Evolutionary conservation across 306 rosid species (phyloP).

Genomic region (Prunus campanulata): DNA sequence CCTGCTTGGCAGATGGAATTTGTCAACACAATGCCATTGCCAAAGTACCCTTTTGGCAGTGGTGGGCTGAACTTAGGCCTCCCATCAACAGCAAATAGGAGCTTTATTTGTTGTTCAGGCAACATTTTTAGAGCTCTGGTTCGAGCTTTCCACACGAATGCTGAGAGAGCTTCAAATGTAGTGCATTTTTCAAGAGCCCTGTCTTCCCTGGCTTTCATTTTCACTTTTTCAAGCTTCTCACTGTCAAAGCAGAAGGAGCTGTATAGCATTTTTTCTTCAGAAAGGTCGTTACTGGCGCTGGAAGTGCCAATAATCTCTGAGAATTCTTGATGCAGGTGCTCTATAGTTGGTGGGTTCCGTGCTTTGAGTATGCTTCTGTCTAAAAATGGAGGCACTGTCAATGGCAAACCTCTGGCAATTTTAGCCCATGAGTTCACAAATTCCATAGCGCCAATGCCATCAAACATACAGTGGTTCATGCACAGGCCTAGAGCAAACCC

Average conservation of each 20-base stretch:
- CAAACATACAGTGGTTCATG: constrained; percentile 68
- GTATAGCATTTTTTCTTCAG: constrained; percentile 45
- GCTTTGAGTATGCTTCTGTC: constrained; percentile 68
- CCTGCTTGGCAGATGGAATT: constrained; percentile 50
- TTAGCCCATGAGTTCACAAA: constrained; percentile 78
- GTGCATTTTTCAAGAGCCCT: constrained; percentile 54
- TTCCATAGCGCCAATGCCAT: constrained; percentile 71
- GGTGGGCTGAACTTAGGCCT: constrained; percentile 58
- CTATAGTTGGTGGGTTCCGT: constrained; percentile 55
- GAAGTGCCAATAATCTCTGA: constrained; percentile 56
- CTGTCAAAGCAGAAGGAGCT: constrained; percentile 58
- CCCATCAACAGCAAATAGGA: constrained; percentile 81
- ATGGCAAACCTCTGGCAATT: constrained; percentile 56
- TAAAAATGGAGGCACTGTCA: constrained; percentile 48
- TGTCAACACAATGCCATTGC: constrained; percentile 73
- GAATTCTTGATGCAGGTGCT: constrained; percentile 61
- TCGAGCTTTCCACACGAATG: constrained; percentile 83
- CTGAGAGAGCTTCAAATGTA: constrained; percentile 68
- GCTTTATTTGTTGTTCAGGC: constrained; percentile 67
- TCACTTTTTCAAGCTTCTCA: constrained; percentile 48
- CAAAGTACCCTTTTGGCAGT: constrained; percentile 66
- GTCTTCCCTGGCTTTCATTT: constrained; percentile 52
- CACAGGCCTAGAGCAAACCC: constrained; percentile 63
- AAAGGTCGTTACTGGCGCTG: constrained; percentile 18
- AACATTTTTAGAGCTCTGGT: constrained; percentile 51